These are phyloP conservation scores for Camellia japonica DNA, from an alignment of 148 eudicot species.

Conservation along the genomic window DNA sequence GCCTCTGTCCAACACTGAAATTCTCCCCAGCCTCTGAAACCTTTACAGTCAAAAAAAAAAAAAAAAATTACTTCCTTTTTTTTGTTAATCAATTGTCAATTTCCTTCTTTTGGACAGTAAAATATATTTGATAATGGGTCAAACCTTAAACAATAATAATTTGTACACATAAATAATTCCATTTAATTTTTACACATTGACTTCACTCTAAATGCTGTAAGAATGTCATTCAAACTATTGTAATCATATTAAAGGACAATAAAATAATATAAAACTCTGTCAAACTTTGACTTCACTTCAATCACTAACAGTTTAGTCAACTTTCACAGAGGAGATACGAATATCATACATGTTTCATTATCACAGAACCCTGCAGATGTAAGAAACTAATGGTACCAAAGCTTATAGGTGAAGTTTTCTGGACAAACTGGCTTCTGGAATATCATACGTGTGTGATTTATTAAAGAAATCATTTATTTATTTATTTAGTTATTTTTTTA, in stretches of 20 bases:
- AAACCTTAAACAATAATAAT: background rate
- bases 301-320: no score
- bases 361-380: no score
- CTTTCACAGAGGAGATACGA: no score
- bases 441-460: no score
- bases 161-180: background rate
- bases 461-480: no score
- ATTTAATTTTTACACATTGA: background rate
- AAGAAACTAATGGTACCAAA: no score
- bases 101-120: background rate
- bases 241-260: background rate
- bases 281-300: no score
- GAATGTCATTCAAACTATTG: background rate
- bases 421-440: no score
- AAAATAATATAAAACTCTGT: no score
- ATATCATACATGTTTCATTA: no score
- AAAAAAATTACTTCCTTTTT: background rate
- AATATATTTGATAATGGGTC: background rate
- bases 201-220: background rate
- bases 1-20: constrained; percentile 96
- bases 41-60: constrained; percentile 30
- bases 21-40: constrained; percentile 93
- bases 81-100: background rate
- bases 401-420: no score
- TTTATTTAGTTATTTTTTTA: no score